phyloP scores from a whole-genome alignment of 1,284 basidiomycete species.

The Golubevia pallescens region DNA sequence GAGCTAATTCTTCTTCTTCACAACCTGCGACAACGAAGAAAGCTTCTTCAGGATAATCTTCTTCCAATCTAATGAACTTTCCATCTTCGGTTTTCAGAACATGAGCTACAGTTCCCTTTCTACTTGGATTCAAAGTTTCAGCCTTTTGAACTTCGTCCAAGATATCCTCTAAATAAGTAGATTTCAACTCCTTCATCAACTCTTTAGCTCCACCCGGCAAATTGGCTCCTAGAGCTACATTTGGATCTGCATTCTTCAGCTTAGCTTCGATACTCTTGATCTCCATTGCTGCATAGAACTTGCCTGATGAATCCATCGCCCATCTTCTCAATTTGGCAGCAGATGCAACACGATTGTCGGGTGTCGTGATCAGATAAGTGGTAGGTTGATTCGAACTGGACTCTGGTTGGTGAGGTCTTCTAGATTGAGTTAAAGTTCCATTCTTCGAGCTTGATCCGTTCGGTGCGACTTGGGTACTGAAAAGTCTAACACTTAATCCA shows the following conservation, averaged over 20 bases:
- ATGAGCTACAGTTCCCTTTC: slow-evolving; percentile 25
- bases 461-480: slow-evolving; percentile 13
- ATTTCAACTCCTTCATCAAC: slow-evolving; percentile 20
- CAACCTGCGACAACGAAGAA: slow-evolving; percentile 61
- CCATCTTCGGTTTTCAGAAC: slow-evolving; percentile 49
- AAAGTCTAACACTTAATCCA: slow-evolving; percentile 56
- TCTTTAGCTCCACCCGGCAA: slow-evolving; percentile 1
- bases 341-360: slow-evolving; percentile 59
- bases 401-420: too few relatives aligned
- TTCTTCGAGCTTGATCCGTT: slow-evolving; percentile 6
- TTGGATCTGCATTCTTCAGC: slow-evolving; percentile 38
- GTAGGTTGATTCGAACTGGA: neutral
- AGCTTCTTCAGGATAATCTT: slow-evolving; percentile 60
- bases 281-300: slow-evolving; percentile 62
- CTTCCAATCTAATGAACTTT: slow-evolving; percentile 51
- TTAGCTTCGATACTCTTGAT: slow-evolving; percentile 60
- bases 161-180: slow-evolving; percentile 53
- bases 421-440: too few relatives aligned
- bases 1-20: slow-evolving; percentile 47
- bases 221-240: neutral
- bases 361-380: slow-evolving; percentile 58
- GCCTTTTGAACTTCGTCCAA: slow-evolving; percentile 59
- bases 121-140: slow-evolving; percentile 44
- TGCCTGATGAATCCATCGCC: slow-evolving; percentile 56
- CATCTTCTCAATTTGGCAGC: slow-evolving; percentile 56